phyloP scores from a whole-genome alignment of 371 early-diverging fungal species.

The Circinella minor region DNA sequence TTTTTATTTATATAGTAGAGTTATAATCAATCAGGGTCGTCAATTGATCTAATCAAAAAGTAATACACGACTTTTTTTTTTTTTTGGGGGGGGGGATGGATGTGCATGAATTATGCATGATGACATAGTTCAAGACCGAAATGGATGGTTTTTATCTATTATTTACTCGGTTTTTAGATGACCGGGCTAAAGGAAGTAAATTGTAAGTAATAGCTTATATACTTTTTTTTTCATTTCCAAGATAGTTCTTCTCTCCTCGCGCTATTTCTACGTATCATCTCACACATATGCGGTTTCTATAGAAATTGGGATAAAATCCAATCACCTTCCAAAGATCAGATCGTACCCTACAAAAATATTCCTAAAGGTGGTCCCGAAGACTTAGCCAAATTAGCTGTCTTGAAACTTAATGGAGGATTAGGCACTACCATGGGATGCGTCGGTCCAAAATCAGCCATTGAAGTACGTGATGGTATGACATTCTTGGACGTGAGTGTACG shows the following conservation, averaged over 20 bases:
- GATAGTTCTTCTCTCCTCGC: too few relatives aligned
- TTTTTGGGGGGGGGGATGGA: too few relatives aligned
- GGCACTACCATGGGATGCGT: constrained; percentile 99
- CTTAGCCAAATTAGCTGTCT: constrained; percentile 95
- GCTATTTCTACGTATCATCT: too few relatives aligned
- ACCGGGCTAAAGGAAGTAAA: constrained; percentile 79
- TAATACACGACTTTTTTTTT: too few relatives aligned
- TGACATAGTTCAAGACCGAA: constrained; percentile 31
- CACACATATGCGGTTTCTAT: too few relatives aligned
- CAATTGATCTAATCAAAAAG: background rate
- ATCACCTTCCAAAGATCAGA: constrained; percentile 86
- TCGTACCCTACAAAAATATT: constrained; percentile 79
- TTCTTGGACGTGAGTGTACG: constrained; percentile 98
- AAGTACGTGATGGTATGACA: constrained; percentile 98
- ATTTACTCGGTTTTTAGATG: constrained; percentile 85
- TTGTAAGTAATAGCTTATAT: constrained; percentile 64
- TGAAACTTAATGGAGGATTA: constrained; percentile 99
- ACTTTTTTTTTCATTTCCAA: background rate
- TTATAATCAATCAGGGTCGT: too few relatives aligned
- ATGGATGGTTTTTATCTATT: constrained; percentile 94
- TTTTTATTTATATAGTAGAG: background rate
- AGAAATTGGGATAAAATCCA: constrained; percentile 95
- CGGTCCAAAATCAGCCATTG: constrained; percentile 99
- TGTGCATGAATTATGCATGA: too few relatives aligned
- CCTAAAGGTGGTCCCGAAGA: constrained; percentile 56